Base-by-base conservation (phyloP, 2,329 filamentous ascomycete species). In the Coleophoma eucalyptorum region DNA sequence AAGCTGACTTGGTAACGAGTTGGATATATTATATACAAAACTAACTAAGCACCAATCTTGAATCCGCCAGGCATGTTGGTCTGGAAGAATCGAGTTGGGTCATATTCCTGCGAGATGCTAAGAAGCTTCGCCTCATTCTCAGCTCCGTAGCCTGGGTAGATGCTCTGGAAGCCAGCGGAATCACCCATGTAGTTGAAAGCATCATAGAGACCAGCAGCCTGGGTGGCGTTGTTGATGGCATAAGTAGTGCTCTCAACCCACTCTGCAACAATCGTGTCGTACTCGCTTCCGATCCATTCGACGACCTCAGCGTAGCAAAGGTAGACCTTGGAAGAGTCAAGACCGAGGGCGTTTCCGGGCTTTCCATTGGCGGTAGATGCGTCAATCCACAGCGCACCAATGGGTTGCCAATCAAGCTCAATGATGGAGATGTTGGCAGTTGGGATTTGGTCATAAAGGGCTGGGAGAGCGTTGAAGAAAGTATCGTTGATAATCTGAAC, bases 181-280 rank as follows among this genome's bases (percentile, higher is more conserved):
- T 71, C 70, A 51, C 70, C 68, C 19, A 69, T 55, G 54, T 69
- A 71, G 35, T 74, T 56, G 32, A 65, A 73, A 1, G 64, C 63
- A 43, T 69, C 63, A 44, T 67, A 58, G 1, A 70, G 52, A 0
- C 64, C 65, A 5, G 60, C 57, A 18, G 62, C 55, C 35, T 57
- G 54, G 16, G 67, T 63, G 13, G 60, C 55, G 1, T 53, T 55
- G 11, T 62, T 51, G 16, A 56, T 60, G 0, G 59, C 54, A 20
- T 63, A 50, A 7, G 67, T 49, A 1, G 65, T 55, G 2, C 60
- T 59, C 15, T 58, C 52, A 6, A 54, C 55, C 5, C 55, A 53
- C 16, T 57, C 54, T 8, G 63, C 45, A 5, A 73, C 60, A 4
- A 52, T 50, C 35, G 64, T 57, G 11, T 73, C 69, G 10, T 67